Evolutionary conservation across 1,284 basidiomycete genomes (phyloP), one percentile per base, ranked within the genome.

Genomic region (Coniferiporia weirii): DNA sequence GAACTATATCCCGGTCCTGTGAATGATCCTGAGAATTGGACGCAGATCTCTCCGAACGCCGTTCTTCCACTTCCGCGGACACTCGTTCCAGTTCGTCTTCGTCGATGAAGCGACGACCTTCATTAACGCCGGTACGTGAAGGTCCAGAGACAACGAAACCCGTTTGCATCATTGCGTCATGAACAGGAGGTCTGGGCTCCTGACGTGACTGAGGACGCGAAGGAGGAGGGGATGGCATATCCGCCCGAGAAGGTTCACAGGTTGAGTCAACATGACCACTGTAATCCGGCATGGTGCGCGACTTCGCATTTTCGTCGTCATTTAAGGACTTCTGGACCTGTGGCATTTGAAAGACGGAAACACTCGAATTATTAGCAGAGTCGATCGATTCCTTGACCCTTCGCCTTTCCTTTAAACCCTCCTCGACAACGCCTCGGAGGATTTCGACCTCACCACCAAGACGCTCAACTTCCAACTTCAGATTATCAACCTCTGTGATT

Each of bases 371-470:
- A 6, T 53, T 45, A 17, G 43, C 40, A n/a, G 50, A 38, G 13
- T 52, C 44, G n/a, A 55, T 34, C 17, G 56, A 48, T 15, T 76
- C 73, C 56, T 73, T 69, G 7, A 68, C 69, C 52, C 68, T 70
- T 12, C 85, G 75, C 22, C 90, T 74, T 64, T 91, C 89, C 56
- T 84, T 80, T 48, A 95, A 75, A 0, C 91, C 91, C 61, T 92
- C 86, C 67, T 93, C 91, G 0, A 94, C 89, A 0, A 94, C 86
- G 0, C 84, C 85, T 17, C 87, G 79, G n/a, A 95, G 75, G 3
- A 89, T 85, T 61, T 89, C 85, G 1, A 94, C 89, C 70, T 95
- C 92, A 2, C 83, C 83, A 0, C 82, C 84, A 3, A 95, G 79
- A 34, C 87, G 74, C 66, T 91, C 89, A 3, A 92, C 87, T 64